phyloP scores from a whole-genome alignment of 2,329 filamentous ascomycete genomes.

The Emmonsiellopsis sp. region DNA sequence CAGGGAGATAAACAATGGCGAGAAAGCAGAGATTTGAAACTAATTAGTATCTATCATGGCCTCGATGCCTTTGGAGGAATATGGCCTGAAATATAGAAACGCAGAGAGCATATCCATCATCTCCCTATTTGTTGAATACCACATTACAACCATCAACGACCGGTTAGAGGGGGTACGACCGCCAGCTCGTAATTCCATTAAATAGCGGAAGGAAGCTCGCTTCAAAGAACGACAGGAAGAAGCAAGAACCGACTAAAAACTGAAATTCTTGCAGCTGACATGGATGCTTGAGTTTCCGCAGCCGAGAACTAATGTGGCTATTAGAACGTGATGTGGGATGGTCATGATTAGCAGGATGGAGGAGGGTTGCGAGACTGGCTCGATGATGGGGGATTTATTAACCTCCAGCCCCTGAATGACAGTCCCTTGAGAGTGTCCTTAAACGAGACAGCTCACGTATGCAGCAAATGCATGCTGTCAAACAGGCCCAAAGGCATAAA shows the following conservation, averaged over 20 bases:
- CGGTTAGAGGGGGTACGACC: constrained; percentile 48
- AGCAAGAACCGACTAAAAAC: constrained; percentile 39
- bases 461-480: too few relatives aligned
- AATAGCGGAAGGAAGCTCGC: constrained; percentile 41
- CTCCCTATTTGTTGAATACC: constrained; percentile 55
- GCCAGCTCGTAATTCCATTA: constrained; percentile 36
- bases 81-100: constrained; percentile 47
- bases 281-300: constrained; percentile 41
- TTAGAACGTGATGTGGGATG: constrained; percentile 49
- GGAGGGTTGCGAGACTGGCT: constrained; percentile 53
- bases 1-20: constrained; percentile 14
- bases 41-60: constrained; percentile 40
- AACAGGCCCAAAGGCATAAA: too few relatives aligned
- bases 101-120: constrained; percentile 49
- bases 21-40: too few relatives aligned
- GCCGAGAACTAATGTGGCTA: constrained; percentile 40
- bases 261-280: constrained; percentile 40
- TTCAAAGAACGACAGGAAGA: constrained; percentile 46
- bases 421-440: too few relatives aligned
- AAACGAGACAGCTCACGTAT: too few relatives aligned
- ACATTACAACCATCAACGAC: constrained; percentile 53
- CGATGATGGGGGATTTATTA: constrained; percentile 41
- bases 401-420: too few relatives aligned
- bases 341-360: constrained; percentile 52
- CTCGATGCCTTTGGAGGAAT: constrained; percentile 36